These are phyloP conservation scores for Arthrocladium fulminans DNA, from an alignment of 2,329 filamentous ascomycete genomes.

Conservation along the genomic window DNA sequence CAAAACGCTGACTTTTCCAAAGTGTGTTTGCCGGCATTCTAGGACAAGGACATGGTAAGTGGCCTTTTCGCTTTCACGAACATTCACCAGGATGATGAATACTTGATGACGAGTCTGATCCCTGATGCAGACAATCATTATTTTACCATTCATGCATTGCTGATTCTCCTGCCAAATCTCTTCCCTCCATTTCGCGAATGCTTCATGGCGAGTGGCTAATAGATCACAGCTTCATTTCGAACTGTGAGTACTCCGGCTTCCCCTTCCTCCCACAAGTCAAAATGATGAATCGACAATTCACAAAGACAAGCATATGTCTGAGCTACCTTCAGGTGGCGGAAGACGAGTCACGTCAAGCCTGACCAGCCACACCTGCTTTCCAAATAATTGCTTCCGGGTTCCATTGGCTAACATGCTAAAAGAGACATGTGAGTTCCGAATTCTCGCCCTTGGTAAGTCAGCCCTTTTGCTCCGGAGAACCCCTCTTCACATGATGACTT, in stretches of 20 bases:
- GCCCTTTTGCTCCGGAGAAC: constrained; percentile 5
- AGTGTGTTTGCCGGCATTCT: neutral
- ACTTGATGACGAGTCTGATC: constrained; percentile 56
- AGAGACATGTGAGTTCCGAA: neutral
- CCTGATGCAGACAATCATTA: constrained; percentile 51
- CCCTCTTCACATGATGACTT: constrained; percentile 56
- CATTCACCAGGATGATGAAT: constrained; percentile 38
- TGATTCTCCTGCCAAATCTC: constrained; percentile 28
- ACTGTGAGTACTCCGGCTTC: neutral
- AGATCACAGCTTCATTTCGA: neutral
- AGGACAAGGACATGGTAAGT: neutral
- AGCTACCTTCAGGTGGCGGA: constrained; percentile 45
- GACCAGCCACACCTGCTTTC: constrained; percentile 8
- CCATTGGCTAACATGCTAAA: neutral
- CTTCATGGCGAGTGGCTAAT: neutral
- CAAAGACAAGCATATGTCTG: constrained; percentile 98
- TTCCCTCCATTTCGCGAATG: neutral
- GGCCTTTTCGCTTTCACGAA: neutral
- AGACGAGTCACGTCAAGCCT: constrained; percentile 44
- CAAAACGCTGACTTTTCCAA: constrained; percentile 2
- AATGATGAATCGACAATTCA: constrained; percentile 73
- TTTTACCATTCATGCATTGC: constrained; percentile 55
- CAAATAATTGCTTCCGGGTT: neutral
- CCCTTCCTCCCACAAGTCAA: constrained; percentile 25
- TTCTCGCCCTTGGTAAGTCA: neutral